A percentile compares a stretch with the other conserved stretches of the same genome.
These are phyloP conservation scores for Suhomyces bribrorum DNA, from an alignment of 1,139 yeast species.

Conservation along the genomic window DNA sequence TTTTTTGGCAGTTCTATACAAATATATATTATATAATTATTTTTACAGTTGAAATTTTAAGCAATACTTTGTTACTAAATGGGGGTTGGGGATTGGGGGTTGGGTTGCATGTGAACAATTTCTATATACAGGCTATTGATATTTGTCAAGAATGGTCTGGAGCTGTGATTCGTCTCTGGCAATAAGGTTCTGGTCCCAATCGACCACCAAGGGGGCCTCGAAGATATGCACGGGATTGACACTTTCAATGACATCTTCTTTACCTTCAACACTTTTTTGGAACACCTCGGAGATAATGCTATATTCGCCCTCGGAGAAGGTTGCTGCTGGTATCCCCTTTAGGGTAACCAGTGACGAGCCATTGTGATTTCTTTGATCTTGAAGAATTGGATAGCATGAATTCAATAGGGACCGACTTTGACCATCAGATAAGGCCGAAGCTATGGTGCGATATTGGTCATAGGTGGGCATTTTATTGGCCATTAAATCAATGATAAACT, in stretches of 20 bases:
- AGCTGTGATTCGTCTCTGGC: constrained; percentile 44
- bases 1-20: too few species aligned
- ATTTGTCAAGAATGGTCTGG: constrained; percentile 33
- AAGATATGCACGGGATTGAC: constrained; percentile 39
- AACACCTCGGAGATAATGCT: constrained; percentile 43
- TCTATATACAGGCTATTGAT: constrained; percentile 16
- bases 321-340: constrained; percentile 31
- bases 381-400: constrained; percentile 42
- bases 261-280: constrained; percentile 27
- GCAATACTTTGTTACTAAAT: neutral
- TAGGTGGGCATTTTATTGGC: constrained; percentile 46
- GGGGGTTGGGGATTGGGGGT: neutral
- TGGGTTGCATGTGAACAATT: neutral
- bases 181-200: constrained; percentile 49
- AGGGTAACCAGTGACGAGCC: constrained; percentile 27
- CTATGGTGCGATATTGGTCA: constrained; percentile 40
- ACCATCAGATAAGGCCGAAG: constrained; percentile 27
- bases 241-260: constrained; percentile 22
- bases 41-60: too few species aligned
- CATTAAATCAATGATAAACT: constrained; percentile 42
- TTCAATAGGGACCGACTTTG: constrained; percentile 30
- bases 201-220: constrained; percentile 47
- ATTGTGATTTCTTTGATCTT: constrained; percentile 24
- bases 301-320: constrained; percentile 44
- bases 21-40: too few species aligned